Evolutionary conservation across 2,329 filamentous ascomycete genomes (phyloP).

Genomic region (Hypoxylon sp.): DNA sequence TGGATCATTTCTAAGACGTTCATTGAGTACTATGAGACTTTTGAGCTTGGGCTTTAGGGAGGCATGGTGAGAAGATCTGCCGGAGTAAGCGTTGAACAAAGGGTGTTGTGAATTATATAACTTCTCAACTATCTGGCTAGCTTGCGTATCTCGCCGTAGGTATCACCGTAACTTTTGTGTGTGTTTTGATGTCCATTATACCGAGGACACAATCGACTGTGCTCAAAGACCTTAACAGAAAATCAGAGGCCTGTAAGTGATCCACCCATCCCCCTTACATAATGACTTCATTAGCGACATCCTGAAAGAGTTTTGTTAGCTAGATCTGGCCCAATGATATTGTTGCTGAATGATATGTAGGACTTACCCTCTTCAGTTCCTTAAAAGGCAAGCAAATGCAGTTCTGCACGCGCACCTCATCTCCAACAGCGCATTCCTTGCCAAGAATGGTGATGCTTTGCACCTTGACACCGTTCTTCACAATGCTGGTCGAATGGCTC

Average conservation of each 20-base stretch:
- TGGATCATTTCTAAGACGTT: too few species aligned
- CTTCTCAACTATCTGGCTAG: slow-evolving; percentile 24
- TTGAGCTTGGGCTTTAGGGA: not conserved
- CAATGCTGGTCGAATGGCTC: slow-evolving; percentile 92
- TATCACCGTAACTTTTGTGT: slow-evolving; percentile 26
- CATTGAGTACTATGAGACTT: too few species aligned
- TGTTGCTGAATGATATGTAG: not conserved
- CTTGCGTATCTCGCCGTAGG: slow-evolving; percentile 29
- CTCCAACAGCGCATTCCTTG: slow-evolving; percentile 93
- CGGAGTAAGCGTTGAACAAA: slow-evolving; percentile 5
- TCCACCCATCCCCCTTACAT: slow-evolving; percentile 71
- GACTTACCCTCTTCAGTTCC: slow-evolving; percentile 91
- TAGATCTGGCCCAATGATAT: slow-evolving; percentile 25
- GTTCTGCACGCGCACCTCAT: slow-evolving; percentile 96
- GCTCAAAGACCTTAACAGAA: slow-evolving; percentile 21
- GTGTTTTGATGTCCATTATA: slow-evolving; percentile 37
- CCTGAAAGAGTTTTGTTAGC: slow-evolving; percentile 64
- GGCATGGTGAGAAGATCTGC: too few species aligned
- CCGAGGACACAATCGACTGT: slow-evolving; percentile 21
- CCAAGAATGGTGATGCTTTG: slow-evolving; percentile 98
- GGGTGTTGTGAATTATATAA: slow-evolving; percentile 33
- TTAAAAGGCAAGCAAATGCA: slow-evolving; percentile 98
- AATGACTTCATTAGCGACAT: slow-evolving; percentile 89
- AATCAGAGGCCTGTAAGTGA: slow-evolving; percentile 32
- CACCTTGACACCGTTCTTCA: slow-evolving; percentile 98